Conservation (phyloP, 2,329 filamentous ascomycete species). For the Xylariaceae sp. region DNA sequence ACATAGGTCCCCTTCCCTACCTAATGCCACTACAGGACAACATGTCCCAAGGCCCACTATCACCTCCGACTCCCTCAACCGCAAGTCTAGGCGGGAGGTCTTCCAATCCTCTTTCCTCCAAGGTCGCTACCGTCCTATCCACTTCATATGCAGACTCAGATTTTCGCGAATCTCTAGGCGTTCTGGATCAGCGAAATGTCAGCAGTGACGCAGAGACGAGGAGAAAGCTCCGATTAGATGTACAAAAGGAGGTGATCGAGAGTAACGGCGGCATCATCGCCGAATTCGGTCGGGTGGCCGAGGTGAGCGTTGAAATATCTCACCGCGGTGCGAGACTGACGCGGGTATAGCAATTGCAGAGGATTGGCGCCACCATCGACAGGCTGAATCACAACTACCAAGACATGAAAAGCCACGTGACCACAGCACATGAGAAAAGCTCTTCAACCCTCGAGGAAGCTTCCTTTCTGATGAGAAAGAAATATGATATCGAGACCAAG, state of each 20-base stretch:
- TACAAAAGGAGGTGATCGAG: slow-evolving; percentile 89
- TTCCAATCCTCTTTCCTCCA: slow-evolving; percentile 68
- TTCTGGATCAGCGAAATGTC: slow-evolving; percentile 69
- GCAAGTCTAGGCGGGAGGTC: slow-evolving; percentile 31
- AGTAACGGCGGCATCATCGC: slow-evolving; percentile 85
- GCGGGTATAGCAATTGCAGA: slow-evolving; percentile 65
- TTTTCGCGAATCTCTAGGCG: slow-evolving; percentile 76
- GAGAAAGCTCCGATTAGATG: slow-evolving; percentile 72
- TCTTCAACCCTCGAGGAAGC: slow-evolving; percentile 73
- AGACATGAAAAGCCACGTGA: slow-evolving; percentile 74
- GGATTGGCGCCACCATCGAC: slow-evolving; percentile 74
- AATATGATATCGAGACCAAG: slow-evolving; percentile 71
- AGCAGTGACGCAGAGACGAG: slow-evolving; percentile 74
- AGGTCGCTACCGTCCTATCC: slow-evolving; percentile 81
- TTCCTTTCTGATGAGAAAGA: slow-evolving; percentile 66
- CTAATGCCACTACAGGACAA: slow-evolving; percentile 23
- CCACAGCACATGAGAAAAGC: slow-evolving; percentile 70
- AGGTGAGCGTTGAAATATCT: slow-evolving; percentile 35
- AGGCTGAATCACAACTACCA: slow-evolving; percentile 76
- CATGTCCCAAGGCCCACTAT: slow-evolving; percentile 23
- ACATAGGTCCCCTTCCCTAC: slow-evolving; percentile 21
- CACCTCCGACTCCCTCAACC: slow-evolving; percentile 27
- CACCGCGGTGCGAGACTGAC: not conserved
- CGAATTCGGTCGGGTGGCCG: slow-evolving; percentile 85
- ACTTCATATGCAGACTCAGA: slow-evolving; percentile 90